Conservation (phyloP, 2,329 filamentous ascomycete genomes). For the Fusarium chuoi region DNA sequence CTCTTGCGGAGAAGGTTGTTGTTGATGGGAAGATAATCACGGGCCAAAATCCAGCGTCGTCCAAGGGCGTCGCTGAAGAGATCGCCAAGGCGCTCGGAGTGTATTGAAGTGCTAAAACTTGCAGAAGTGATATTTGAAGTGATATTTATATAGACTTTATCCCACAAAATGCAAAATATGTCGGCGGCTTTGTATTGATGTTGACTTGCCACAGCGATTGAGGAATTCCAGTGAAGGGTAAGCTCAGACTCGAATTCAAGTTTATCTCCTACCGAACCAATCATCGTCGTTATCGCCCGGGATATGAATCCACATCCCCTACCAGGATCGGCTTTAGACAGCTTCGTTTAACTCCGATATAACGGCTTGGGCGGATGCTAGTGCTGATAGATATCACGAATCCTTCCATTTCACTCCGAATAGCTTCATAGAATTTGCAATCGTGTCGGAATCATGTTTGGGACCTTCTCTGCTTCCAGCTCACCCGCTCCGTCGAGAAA, state of each 20-base stretch:
- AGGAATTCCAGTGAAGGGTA: too few species aligned
- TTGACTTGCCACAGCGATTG: rapidly evolving
- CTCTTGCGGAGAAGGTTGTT: neutral
- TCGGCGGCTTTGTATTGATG: rapidly evolving
- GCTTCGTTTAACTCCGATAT: neutral
- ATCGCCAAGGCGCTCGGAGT: neutral
- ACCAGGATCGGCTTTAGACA: neutral
- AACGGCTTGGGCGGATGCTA: too few species aligned
- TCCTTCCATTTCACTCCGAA: neutral
- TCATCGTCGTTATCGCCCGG: rapidly evolving
- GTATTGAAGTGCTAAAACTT: rapidly evolving
- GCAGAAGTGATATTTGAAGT: rapidly evolving
- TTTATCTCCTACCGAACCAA: neutral
- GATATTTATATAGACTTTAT: rapidly evolving
- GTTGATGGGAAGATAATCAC: constrained; percentile 2
- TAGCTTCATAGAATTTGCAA: rapidly evolving
- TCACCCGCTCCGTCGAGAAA: neutral
- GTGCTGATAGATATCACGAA: neutral
- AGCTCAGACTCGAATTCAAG: neutral
- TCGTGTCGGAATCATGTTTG: neutral
- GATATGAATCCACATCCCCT: neutral
- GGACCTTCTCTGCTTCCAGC: neutral
- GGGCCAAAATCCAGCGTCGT: neutral
- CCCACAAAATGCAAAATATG: rapidly evolving
- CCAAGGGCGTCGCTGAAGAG: neutral